Evolutionary conservation across 2,329 filamentous ascomycete genomes (phyloP).

Genomic region (Fusarium proliferatum): DNA sequence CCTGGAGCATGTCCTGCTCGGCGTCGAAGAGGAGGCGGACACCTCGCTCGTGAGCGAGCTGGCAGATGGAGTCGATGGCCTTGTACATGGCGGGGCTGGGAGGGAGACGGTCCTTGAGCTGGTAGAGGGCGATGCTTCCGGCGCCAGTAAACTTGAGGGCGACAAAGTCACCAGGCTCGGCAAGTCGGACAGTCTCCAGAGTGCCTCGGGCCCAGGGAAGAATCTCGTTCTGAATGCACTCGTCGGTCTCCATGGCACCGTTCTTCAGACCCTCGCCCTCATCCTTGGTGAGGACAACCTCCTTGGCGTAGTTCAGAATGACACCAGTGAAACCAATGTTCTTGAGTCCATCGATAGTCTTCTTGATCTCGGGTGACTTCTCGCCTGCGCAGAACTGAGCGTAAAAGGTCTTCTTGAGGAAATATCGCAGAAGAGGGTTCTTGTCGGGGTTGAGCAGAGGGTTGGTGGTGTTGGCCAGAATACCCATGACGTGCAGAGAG

Average conservation of each 20-base stretch:
- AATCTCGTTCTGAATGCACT: conserved; percentile 69
- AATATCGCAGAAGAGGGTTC: conserved; percentile 75
- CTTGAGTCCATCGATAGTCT: conserved; percentile 74
- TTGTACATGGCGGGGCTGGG: conserved; percentile 73
- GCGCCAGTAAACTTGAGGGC: conserved; percentile 85
- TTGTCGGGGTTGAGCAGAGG: conserved; percentile 77
- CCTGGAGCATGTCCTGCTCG: conserved; percentile 82
- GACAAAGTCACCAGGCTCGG: conserved; percentile 70
- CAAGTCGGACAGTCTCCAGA: conserved; percentile 77
- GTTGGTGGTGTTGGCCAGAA: conserved; percentile 76
- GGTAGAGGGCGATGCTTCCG: conserved; percentile 76
- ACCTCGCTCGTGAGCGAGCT: conserved; percentile 74
- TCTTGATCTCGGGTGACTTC: conserved; percentile 73
- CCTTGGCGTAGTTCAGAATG: conserved; percentile 84
- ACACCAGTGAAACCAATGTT: conserved; percentile 83
- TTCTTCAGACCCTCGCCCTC: conserved; percentile 59
- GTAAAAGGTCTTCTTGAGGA: conserved; percentile 88
- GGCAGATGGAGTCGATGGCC: conserved; percentile 80
- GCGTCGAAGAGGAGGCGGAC: conserved; percentile 86
- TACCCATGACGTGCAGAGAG: conserved; percentile 74
- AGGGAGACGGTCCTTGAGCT: conserved; percentile 70
- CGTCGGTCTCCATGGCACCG: conserved; percentile 60
- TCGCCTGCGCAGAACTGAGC: conserved; percentile 92
- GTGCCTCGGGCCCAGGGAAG: conserved; percentile 79
- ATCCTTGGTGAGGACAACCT: conserved; percentile 76